Conservation (phyloP, 2,329 filamentous ascomycete genomes). For the Xylaria sp. region DNA sequence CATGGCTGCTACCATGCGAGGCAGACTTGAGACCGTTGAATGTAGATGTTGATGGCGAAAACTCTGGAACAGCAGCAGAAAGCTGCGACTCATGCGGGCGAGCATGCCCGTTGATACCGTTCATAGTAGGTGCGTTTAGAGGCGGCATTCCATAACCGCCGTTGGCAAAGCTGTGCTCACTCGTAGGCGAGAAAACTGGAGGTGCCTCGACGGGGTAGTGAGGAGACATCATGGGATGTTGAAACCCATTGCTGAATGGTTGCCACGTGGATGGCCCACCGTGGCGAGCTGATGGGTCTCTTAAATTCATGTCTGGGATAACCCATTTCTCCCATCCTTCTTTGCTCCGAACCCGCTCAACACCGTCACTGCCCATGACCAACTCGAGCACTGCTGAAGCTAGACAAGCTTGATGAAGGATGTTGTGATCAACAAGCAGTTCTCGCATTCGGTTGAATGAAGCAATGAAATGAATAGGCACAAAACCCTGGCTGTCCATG, state of each 20-base stretch:
- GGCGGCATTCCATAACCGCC: constrained; percentile 43
- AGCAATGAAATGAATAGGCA: constrained; percentile 80
- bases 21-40: constrained; percentile 31
- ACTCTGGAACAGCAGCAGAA: constrained; percentile 72
- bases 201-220: constrained; percentile 44
- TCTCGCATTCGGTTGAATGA: constrained; percentile 86
- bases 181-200: constrained; percentile 47
- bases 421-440: constrained; percentile 75
- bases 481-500: constrained; percentile 96
- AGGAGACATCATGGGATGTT: constrained; percentile 41
- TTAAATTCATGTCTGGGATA: constrained; percentile 70
- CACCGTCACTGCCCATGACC: constrained; percentile 76
- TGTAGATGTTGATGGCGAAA: constrained; percentile 56
- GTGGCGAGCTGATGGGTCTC: constrained; percentile 78
- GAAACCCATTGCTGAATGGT: constrained; percentile 35
- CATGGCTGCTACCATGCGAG: constrained; percentile 13
- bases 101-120: constrained; percentile 45
- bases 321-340: constrained; percentile 86
- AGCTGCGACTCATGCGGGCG: constrained; percentile 60
- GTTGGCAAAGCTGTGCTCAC: constrained; percentile 50
- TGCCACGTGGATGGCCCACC: constrained; percentile 66
- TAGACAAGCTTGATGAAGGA: constrained; percentile 79
- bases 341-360: constrained; percentile 79
- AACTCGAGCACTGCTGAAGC: constrained; percentile 79
- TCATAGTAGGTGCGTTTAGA: constrained; percentile 35